A percentile compares a stretch with the other conserved stretches of the same genome.
Evolutionary conservation across 495 filamentous ascomycete genomes (phyloP).

Genomic region (Mytilinidion resinicola): DNA sequence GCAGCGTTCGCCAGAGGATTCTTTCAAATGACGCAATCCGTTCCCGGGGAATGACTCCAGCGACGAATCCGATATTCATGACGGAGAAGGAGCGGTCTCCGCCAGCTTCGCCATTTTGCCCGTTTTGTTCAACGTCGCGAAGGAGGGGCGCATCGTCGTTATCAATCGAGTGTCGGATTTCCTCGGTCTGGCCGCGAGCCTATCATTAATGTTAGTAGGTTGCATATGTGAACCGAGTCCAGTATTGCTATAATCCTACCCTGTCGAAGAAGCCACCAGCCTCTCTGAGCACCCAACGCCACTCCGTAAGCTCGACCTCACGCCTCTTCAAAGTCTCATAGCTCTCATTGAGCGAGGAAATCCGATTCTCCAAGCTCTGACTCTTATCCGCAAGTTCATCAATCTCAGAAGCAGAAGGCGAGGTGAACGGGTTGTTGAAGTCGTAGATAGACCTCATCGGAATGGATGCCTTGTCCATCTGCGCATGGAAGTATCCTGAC

Average conservation of each 20-base stretch:
- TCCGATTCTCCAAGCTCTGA: conserved; percentile 83
- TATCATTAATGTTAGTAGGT: conserved; percentile 32
- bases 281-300: conserved; percentile 94
- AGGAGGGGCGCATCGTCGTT: conserved; percentile 59
- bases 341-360: conserved; percentile 88
- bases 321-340: conserved; percentile 97
- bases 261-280: conserved; percentile 96
- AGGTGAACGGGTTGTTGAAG: conserved; percentile 72
- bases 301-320: conserved; percentile 93
- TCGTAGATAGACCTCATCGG: conserved; percentile 77
- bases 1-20: conserved; percentile 92
- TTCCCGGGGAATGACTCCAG: conserved; percentile 90
- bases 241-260: conserved; percentile 30
- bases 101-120: conserved; percentile 51
- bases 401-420: conserved; percentile 86
- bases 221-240: not conserved
- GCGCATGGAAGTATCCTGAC: conserved; percentile 78
- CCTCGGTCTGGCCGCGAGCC: conserved; percentile 91
- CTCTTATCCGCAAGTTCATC: conserved; percentile 89
- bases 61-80: conserved; percentile 99
- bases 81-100: conserved; percentile 80
- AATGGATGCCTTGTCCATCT: conserved; percentile 90
- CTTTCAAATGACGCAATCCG: conserved; percentile 92
- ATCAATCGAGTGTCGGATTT: conserved; percentile 86
- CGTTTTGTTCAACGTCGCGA: conserved; percentile 65